These are phyloP conservation scores for Colletotrichum musicola DNA, from an alignment of 2,329 filamentous ascomycete genomes.

Conservation along the genomic window DNA sequence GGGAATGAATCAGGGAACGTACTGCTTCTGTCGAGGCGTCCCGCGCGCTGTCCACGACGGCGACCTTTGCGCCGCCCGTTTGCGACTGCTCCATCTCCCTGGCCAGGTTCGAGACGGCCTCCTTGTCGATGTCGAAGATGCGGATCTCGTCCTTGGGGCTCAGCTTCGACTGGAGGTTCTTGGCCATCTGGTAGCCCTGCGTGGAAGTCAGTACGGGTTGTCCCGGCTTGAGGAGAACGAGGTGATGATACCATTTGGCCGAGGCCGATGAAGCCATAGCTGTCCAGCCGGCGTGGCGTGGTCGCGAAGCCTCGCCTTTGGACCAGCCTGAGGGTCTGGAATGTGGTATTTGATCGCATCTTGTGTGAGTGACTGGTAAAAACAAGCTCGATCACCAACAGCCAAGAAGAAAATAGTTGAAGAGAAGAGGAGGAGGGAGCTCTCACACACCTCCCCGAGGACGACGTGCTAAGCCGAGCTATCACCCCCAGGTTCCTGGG, in stretches of 20 bases:
- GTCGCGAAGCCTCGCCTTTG: conserved; percentile 65
- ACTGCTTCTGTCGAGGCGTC: conserved; percentile 67
- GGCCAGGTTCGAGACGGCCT: conserved; percentile 60
- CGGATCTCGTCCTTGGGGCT: conserved; percentile 62
- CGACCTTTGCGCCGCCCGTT: conserved; percentile 59
- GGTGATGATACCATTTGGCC: conserved; percentile 67
- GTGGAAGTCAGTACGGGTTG: neutral
- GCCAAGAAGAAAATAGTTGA: neutral
- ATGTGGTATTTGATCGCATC: conserved; percentile 15
- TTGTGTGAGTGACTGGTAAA: neutral
- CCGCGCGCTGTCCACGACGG: conserved; percentile 58
- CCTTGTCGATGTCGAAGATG: conserved; percentile 69
- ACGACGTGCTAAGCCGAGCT: conserved; percentile 21
- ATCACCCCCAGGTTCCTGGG: conserved; percentile 2
- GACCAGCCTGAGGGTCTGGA: conserved; percentile 46
- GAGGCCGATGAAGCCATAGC: conserved; percentile 70
- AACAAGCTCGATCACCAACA: conserved; percentile 38
- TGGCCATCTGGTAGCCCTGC: conserved; percentile 73
- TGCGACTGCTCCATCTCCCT: conserved; percentile 59
- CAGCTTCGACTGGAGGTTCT: conserved; percentile 71
- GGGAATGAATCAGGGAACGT: conserved; percentile 46
- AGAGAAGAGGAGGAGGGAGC: neutral
- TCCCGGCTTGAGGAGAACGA: conserved; percentile 34
- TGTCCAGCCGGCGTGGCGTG: conserved; percentile 61
- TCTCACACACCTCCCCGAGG: neutral